Evolutionary conservation across 805 yeast species (phyloP), one percentile per base, ranked within the genome.

Genomic region (Sungouiozyma intestinalis): DNA sequence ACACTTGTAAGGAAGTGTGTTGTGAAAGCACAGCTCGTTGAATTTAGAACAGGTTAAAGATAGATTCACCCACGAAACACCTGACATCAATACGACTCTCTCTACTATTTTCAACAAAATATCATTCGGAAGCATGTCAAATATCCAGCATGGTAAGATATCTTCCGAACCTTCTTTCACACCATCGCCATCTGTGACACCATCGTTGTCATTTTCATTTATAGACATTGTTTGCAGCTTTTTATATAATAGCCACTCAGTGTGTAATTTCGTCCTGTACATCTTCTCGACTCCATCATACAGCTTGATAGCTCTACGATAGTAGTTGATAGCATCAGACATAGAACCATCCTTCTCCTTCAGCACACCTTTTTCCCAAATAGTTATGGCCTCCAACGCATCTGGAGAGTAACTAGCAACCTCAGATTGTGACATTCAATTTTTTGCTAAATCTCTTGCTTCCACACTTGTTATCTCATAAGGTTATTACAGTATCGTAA

Each of bases 241-340:
- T 27, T 54, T 44, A 20, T 61, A 56, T 8, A 62, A 43, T 4
- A 65, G 56, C 47, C 67, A 62, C 38, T 65, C 69, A 2, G 73
- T 73, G 5, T 72, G 68, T 13, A 76, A 61, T 39, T 70, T 69
- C 47, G 74, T 70, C 40, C 94, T 68, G 58, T 85, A 85, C 17
- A 74, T 60, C 38, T 72, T 63, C 55, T 87, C 95, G 4, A 87
- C 87, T 43, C 71, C 71, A 13, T 62, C 67, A 48, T 72, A 56
- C 4, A 62, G 33, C 41, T 72, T 77, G 57, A 79, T 73, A 2
- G 96, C 95, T 47, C 71, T 69, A 47, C 94, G 67, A 60, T 87
- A 87, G 48, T 64, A 72, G 39, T 67, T 73, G 20, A 85, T 77
- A 1, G 95, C 95, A 53, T 86, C 95, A n/a, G 84, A 72, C 76